These are phyloP conservation scores for Clitopilus hobsonii DNA, from an alignment of 768 basidiomycete genomes.

Conservation along the genomic window DNA sequence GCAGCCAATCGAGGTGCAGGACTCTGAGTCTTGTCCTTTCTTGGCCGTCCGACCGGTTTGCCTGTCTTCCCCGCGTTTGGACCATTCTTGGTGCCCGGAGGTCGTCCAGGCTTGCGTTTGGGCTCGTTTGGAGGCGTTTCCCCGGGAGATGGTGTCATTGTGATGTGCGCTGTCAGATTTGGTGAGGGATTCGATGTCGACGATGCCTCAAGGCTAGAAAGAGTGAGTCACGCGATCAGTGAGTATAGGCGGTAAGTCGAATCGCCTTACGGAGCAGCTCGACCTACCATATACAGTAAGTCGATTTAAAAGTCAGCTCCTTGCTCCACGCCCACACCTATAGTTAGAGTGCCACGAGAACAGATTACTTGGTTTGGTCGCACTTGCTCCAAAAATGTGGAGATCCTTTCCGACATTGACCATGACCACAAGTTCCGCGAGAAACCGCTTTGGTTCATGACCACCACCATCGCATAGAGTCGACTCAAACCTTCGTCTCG, in stretches of 20 bases:
- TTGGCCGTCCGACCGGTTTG: slow-evolving; percentile 1
- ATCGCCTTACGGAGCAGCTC: not conserved
- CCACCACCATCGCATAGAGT: too few species aligned
- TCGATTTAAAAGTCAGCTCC: not conserved
- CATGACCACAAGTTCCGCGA: too few species aligned
- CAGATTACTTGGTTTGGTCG: too few species aligned
- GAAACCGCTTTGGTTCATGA: too few species aligned
- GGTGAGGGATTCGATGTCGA: not conserved
- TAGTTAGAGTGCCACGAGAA: too few species aligned
- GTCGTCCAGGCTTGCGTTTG: not conserved
- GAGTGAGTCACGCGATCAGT: not conserved
- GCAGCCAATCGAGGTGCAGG: not conserved
- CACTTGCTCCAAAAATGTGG: too few species aligned
- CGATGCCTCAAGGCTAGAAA: not conserved
- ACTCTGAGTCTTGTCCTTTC: not conserved
- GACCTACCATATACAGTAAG: not conserved
- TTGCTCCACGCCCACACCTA: too few species aligned
- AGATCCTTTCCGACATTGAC: too few species aligned
- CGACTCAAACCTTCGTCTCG: too few species aligned
- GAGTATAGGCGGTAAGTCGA: not conserved
- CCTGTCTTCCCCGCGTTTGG: slow-evolving; percentile 1
- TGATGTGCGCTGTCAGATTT: not conserved
- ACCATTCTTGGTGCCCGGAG: slow-evolving; percentile 1
- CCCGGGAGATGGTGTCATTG: not conserved
- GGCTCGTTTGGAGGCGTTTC: not conserved